Evolutionary conservation across 2,329 filamentous ascomycete species (phyloP).

Genomic region (Pseudogymnoascus sp.): DNA sequence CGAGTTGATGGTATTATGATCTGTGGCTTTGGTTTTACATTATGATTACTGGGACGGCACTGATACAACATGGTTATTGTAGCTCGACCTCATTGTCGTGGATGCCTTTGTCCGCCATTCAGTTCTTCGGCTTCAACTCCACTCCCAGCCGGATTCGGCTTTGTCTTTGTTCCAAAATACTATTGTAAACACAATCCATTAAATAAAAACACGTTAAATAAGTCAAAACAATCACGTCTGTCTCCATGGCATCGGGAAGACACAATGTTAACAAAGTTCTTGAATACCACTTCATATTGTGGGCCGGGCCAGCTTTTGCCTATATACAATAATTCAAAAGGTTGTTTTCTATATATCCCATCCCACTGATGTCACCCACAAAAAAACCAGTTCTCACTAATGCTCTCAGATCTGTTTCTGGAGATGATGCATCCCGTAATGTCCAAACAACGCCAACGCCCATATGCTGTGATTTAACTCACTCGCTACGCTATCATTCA

Average conservation of each 20-base stretch:
- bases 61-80: background rate
- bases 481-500: conserved; percentile 4
- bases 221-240: background rate
- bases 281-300: conserved; percentile 1
- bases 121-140: background rate
- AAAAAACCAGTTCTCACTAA: background rate
- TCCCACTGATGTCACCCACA: background rate
- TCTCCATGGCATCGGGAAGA: background rate
- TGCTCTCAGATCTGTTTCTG: conserved; percentile 7
- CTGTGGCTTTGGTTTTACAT: background rate
- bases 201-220: background rate
- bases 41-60: background rate
- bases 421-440: conserved; percentile 1
- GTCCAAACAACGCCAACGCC: conserved; percentile 6
- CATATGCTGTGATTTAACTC: background rate
- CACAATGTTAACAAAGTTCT: background rate
- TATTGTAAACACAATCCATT: background rate
- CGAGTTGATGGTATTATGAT: background rate
- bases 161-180: background rate
- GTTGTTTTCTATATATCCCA: conserved; percentile 6
- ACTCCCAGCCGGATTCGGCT: background rate
- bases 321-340: conserved; percentile 7
- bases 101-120: background rate
- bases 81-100: background rate
- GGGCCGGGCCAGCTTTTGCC: conserved; percentile 1